A percentile compares a stretch with the other conserved stretches of the same genome.
Evolutionary conservation across 2,329 filamentous ascomycete genomes (phyloP).

Genomic region (Pestalotiopsis sp.): DNA sequence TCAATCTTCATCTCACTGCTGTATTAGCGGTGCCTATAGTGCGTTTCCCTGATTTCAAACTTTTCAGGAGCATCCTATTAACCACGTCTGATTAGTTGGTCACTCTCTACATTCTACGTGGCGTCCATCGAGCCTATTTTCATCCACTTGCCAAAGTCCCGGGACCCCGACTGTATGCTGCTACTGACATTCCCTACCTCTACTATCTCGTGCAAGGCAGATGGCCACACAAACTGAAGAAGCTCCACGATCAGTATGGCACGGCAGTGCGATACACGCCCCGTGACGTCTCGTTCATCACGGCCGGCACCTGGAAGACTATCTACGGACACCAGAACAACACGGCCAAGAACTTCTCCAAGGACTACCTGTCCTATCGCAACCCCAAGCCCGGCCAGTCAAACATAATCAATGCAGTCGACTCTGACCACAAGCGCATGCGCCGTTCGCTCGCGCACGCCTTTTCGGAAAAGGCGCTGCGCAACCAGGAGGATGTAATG

Average conservation of each 20-base stretch:
- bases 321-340: conserved; percentile 1
- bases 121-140: background rate
- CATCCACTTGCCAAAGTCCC: background rate
- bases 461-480: conserved; percentile 17
- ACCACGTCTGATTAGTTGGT: background rate
- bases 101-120: background rate
- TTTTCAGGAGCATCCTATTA: background rate
- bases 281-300: background rate
- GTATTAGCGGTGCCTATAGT: background rate
- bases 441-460: conserved; percentile 15
- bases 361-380: background rate
- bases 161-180: background rate
- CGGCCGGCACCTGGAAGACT: background rate
- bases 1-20: background rate
- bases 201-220: background rate
- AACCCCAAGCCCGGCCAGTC: background rate
- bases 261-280: background rate
- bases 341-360: background rate
- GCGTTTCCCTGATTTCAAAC: background rate
- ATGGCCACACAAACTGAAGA: background rate
- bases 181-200: background rate
- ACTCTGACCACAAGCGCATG: conserved; percentile 14
- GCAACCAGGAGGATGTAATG: conserved; percentile 19
- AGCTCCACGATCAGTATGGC: background rate
- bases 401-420: background rate